Conservation (phyloP, 1,284 basidiomycete genomes). For the Hymenochaete sp. region DNA sequence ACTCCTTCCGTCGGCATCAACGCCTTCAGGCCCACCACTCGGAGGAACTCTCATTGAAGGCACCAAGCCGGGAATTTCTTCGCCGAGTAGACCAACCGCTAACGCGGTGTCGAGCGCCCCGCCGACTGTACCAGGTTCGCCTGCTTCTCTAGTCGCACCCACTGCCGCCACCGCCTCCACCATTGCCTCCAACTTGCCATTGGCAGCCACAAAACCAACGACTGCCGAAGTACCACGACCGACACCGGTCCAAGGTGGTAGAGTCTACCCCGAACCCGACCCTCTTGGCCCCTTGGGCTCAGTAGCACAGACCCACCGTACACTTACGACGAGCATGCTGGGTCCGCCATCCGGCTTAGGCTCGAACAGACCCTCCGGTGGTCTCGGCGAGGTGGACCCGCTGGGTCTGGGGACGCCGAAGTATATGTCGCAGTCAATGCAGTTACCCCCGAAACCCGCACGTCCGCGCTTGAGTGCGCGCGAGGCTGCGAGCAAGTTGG, state of each 20-base stretch:
- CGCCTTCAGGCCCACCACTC: slow-evolving; percentile 39
- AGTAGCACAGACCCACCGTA: slow-evolving; percentile 8
- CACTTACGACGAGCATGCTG: slow-evolving; percentile 4
- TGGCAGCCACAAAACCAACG: not conserved
- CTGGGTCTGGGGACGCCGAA: slow-evolving; percentile 49
- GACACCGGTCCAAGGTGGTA: not conserved
- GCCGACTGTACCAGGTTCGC: slow-evolving; percentile 10
- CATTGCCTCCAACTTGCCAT: not conserved
- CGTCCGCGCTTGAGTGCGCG: slow-evolving; percentile 65
- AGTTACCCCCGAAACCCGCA: slow-evolving; percentile 46
- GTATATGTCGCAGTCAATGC: slow-evolving; percentile 58
- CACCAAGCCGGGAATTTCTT: slow-evolving; percentile 64
- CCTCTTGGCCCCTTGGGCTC: slow-evolving; percentile 15
- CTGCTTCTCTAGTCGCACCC: slow-evolving; percentile 2
- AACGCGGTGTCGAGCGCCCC: slow-evolving; percentile 30
- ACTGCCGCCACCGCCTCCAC: slow-evolving; percentile 14
- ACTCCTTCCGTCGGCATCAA: slow-evolving; percentile 22
- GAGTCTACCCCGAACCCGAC: slow-evolving; percentile 12
- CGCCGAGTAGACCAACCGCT: slow-evolving; percentile 23
- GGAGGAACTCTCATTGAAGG: slow-evolving; percentile 62
- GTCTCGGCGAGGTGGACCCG: slow-evolving; percentile 46
- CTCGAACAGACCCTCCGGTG: slow-evolving; percentile 18
- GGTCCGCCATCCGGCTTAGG: slow-evolving; percentile 7
- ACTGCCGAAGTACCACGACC: not conserved
- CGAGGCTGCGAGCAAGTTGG: slow-evolving; percentile 80